These are phyloP conservation scores for Scheffersomyces segobiensis DNA, from an alignment of 1,139 yeast genomes.

Conservation along the genomic window DNA sequence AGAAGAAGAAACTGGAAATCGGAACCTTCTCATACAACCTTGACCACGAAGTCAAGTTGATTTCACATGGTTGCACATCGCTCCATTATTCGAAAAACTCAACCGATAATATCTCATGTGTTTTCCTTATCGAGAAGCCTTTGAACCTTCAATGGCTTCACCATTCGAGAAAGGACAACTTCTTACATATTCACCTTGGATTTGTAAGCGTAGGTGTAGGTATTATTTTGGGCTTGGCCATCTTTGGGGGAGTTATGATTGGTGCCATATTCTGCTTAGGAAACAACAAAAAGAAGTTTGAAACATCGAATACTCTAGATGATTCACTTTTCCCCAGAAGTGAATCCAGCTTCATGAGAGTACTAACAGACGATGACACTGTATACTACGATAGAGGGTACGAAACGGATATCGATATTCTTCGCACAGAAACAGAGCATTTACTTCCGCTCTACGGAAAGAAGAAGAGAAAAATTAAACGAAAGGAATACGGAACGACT, in stretches of 20 bases:
- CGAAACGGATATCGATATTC: slow-evolving; percentile 46
- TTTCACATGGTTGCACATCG: slow-evolving; percentile 67
- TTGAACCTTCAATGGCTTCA: slow-evolving; percentile 56
- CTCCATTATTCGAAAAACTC: slow-evolving; percentile 21
- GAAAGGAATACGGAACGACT: slow-evolving; percentile 14
- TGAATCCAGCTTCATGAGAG: slow-evolving; percentile 42
- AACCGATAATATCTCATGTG: slow-evolving; percentile 46
- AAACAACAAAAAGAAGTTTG: slow-evolving; percentile 12
- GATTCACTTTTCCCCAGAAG: slow-evolving; percentile 6
- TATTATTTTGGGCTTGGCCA: slow-evolving; percentile 55
- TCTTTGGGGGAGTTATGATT: slow-evolving; percentile 34
- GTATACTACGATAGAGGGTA: slow-evolving; percentile 39
- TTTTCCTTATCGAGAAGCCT: slow-evolving; percentile 72
- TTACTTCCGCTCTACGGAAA: slow-evolving; percentile 28
- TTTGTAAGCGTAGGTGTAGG: slow-evolving; percentile 69
- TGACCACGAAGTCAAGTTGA: slow-evolving; percentile 65
- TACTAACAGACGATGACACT: slow-evolving; percentile 32
- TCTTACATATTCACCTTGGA: slow-evolving; percentile 60
- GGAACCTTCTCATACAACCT: slow-evolving; percentile 46
- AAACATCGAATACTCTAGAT: slow-evolving; percentile 3
- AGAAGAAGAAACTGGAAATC: slow-evolving; percentile 20
- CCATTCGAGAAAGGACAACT: slow-evolving; percentile 28
- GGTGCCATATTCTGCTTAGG: slow-evolving; percentile 31
- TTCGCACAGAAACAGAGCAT: slow-evolving; percentile 32
- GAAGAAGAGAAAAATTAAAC: slow-evolving; percentile 14